Evolutionary conservation across 1,284 basidiomycete genomes (phyloP), one percentile per base, ranked within the genome.

Genomic region (Puccinia horiana): DNA sequence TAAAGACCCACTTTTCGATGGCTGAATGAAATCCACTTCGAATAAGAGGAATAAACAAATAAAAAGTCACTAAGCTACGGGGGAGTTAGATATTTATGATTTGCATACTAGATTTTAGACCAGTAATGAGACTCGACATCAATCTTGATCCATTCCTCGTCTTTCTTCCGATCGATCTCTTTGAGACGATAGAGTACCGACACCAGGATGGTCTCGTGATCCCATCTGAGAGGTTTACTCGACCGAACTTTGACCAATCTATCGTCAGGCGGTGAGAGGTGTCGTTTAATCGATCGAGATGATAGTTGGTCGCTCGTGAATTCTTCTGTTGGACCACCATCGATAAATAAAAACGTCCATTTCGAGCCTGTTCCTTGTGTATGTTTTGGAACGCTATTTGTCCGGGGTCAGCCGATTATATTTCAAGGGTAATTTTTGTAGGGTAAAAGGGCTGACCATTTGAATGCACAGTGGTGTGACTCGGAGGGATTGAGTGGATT

Each of bases 181-280:
- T 44, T 63, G 40, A 78, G 65, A 12, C 42, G 32, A 37, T 80
- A 80, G 29, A 80, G 40, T 6, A 81, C 69, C 1, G 70, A 70
- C n/a, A 81, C 72, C 2, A 81, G 44, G 3, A 35, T 26, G 20
- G 79, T 81, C 11, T 61, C 16, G 12, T 4, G 26, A 52, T 81
- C 61, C 79, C 79, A 81, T 35, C 35, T 40, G 14, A 81, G 42
- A 1, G 56, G n/a, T 29, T 73, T 65, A 23, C 56, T 52, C 2
- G 26, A 14, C 42, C 79, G 35, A 20, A 81, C 49, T 26, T 63
- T 58, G 26, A 75, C 35, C 18, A 73, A 29, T 54, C 35, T 65
- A 20, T 73, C 35, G 86, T 84, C 87, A 85, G 86, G 86, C 85
- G 84, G 81, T 35, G 63, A 18, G n/a, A 67, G 61, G 70, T 82